Evolutionary conservation across 2,329 filamentous ascomycete species (phyloP), one percentile per base, ranked within the genome.

Genomic region (Cephalotrichum gorgonifer): DNA sequence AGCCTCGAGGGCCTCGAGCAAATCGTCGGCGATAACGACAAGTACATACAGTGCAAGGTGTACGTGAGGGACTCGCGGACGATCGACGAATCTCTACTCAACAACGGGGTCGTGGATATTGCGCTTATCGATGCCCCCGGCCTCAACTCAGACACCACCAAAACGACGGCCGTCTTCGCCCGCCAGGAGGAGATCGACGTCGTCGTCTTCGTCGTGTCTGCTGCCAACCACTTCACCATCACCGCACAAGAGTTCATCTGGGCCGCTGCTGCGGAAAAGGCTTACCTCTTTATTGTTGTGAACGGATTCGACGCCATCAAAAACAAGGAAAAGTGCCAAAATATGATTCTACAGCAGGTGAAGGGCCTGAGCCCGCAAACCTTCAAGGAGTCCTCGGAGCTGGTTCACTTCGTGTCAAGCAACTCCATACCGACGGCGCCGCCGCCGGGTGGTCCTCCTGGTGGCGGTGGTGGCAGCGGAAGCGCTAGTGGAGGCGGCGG

Each of bases 171-270:
- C 20, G 86, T 98, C 6, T 98, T 98, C 64, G 93, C 93, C 23
- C 78, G 93, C 50, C 93, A 98, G 62, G 93, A 98, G 64, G 93
- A 98, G 67, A 98, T 98, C 54, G 93, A 98, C 58, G 93, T 98
- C 0, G 93, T 98, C 1, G 90, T 98, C 0, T 98, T 98, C 58
- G 93, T 98, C 30, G 93, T 98, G 5, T 96, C 90, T 11, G 93
- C 93, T 2, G 89, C 91, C 25, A 98, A 98, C 56, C 93, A 98
- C 66, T 97, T 98, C 62, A 98, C 93, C 0, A 81, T 95, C 49
- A 95, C 93, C 1, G 90, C 93, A n/a, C 94, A 87, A 66, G 93
- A 98, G 59, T 98, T 98, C 60, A 95, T 98, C 53, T 86, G 87
- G 74, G 91, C 91, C 46, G 93, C 93, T 2, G 93, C 93, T 1